These are phyloP conservation scores for Ceratobasidium sp. DNA, from an alignment of 1,284 basidiomycete species.

Conservation along the genomic window DNA sequence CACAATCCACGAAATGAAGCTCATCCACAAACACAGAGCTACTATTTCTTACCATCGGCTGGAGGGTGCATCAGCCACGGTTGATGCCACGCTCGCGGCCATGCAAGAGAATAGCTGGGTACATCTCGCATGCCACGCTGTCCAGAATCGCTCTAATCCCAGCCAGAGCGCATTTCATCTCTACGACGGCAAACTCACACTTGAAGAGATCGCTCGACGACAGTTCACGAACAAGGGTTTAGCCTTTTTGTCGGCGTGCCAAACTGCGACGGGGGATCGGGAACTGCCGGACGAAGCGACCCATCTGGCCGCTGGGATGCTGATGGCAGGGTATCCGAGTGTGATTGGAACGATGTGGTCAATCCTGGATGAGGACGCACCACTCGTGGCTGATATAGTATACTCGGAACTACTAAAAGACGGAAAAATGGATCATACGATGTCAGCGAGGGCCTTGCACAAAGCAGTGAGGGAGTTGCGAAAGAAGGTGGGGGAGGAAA, in stretches of 20 bases:
- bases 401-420: constrained; percentile 1
- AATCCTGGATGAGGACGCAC: neutral
- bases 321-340: neutral
- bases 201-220: neutral
- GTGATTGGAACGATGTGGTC: constrained; percentile 24
- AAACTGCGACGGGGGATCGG: constrained; percentile 13
- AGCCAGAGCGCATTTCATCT: neutral
- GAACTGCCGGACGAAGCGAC: neutral
- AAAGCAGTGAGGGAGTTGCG: neutral
- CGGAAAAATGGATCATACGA: neutral
- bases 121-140: constrained; percentile 21
- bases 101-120: constrained; percentile 15
- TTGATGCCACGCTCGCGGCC: neutral
- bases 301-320: constrained; percentile 20
- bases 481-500: neutral
- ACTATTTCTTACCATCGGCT: neutral
- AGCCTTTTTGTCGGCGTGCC: constrained; percentile 20
- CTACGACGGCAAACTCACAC: neutral
- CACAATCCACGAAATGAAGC: neutral
- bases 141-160: neutral
- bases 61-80: neutral
- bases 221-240: neutral
- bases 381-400: neutral
- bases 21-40: neutral
- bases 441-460: neutral